Evolutionary conservation across 1,284 basidiomycete species (phyloP), one percentile per base, ranked within the genome.

Genomic region (Chalciporus sp.): DNA sequence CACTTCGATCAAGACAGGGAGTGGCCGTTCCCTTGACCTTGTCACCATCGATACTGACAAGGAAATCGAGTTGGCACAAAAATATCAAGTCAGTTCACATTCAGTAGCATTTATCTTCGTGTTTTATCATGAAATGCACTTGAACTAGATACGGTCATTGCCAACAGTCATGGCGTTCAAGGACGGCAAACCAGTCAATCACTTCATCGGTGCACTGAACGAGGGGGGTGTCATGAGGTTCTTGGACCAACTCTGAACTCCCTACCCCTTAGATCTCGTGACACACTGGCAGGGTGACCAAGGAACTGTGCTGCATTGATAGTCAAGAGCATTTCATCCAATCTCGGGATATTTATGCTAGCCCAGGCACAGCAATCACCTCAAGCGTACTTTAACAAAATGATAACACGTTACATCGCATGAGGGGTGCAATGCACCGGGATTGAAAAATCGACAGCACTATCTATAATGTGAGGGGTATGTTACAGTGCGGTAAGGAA

Each of bases 161-260:
- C 88, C 88, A 2, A 91, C 88, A 0, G 86, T 91, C 26, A 72
- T 88, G 53, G 88, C 85, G 2, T 89, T 90, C 72, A 79, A 75
- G 52, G 78, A 84, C 42, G 88, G 86, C 16, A 62, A 81, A 58
- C 72, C 71, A 3, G 72, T 83, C 11, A 70, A 70, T 44, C 74
- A 82, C 47, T 90, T 90, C 63, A 72, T 83, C 7, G 88, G 88
- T 23, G 85, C 85, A 1, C 64, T 84, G 35, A 75, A 77, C 11
- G 80, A 83, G 59, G 57, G 62, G 27, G 74, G 70, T 1, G 73
- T 89, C 26, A 72, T 71, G 53, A 68, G 75, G 43, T 86, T 86
- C 61, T 62, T 88, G 44, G 68, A 75, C 52, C 64, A 66, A 40
- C 51, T 86, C 27, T 76, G 58, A 61, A 52, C 47, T 23, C 26